Evolutionary conservation across 2,329 filamentous ascomycete species (phyloP).

Genomic region (Fusarium secorum): DNA sequence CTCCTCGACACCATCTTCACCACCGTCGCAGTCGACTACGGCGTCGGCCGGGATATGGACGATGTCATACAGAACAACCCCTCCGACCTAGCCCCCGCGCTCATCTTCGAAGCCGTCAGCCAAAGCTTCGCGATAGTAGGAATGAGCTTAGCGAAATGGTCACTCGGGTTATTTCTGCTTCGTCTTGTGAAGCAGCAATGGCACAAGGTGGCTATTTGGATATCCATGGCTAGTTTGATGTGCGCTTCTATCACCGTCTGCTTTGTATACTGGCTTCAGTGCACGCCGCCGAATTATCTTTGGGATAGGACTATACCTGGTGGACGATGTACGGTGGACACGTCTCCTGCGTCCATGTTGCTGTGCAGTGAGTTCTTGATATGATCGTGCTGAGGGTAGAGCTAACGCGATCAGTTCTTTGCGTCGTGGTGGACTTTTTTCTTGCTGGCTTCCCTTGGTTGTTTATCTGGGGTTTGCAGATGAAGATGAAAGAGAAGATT

Average conservation of each 20-base stretch:
- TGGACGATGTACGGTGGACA: constrained; percentile 29
- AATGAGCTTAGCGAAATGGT: constrained; percentile 51
- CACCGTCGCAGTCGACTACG: constrained; percentile 43
- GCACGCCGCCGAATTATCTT: constrained; percentile 30
- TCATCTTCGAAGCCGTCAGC: constrained; percentile 45
- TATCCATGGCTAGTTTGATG: constrained; percentile 38
- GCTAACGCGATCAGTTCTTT: constrained; percentile 21
- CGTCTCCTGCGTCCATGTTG: constrained; percentile 26
- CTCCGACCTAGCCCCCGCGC: constrained; percentile 36
- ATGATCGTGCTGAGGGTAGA: rapidly evolving
- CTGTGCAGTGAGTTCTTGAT: constrained; percentile 29
- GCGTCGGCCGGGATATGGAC: constrained; percentile 46
- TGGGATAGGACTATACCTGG: constrained; percentile 30
- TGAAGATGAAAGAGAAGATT: constrained; percentile 55
- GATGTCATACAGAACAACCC: constrained; percentile 32
- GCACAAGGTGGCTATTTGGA: constrained; percentile 50
- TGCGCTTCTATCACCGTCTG: constrained; percentile 23
- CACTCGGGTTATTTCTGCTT: constrained; percentile 51
- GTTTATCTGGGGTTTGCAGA: constrained; percentile 54
- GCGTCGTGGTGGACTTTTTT: constrained; percentile 49
- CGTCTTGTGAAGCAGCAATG: constrained; percentile 46
- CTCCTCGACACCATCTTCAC: constrained; percentile 47
- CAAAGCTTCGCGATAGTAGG: constrained; percentile 50
- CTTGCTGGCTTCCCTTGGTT: constrained; percentile 54
- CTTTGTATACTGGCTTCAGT: constrained; percentile 30